Percentiles rank a stretch among this genome's conserved stretches.
These are phyloP conservation scores for Schizochytrium sp. DNA, from an alignment of 108 stramenopile species.

Conservation along the genomic window DNA sequence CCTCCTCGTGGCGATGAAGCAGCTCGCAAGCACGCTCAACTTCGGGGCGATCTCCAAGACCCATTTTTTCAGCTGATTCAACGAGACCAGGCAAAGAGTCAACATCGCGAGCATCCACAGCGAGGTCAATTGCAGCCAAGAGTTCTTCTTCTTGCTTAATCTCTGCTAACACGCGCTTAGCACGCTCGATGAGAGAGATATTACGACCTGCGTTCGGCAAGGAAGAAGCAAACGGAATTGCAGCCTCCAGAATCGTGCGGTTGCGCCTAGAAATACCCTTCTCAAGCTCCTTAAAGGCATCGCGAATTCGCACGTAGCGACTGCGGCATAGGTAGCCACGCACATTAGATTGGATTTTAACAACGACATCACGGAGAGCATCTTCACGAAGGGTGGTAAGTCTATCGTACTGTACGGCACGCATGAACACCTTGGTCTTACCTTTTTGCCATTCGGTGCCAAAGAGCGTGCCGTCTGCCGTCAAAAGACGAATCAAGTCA, in stretches of 20 bases:
- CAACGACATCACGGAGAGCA: constrained; percentile 64
- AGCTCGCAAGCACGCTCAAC: constrained; percentile 56
- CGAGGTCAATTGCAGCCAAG: background rate
- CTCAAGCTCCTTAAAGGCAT: constrained; percentile 67
- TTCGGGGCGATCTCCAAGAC: background rate
- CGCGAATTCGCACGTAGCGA: constrained; percentile 60
- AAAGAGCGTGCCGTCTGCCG: constrained; percentile 63
- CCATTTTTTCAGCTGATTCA: background rate
- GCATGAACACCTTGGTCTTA: constrained; percentile 79
- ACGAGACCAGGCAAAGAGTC: background rate
- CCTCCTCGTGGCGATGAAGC: constrained; percentile 60
- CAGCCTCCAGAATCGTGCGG: constrained; percentile 52
- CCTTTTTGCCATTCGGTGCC: constrained; percentile 70
- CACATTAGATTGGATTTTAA: constrained; percentile 44
- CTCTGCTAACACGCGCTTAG: constrained; percentile 36
- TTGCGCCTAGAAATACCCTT: constrained; percentile 68
- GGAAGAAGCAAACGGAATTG: constrained; percentile 57
- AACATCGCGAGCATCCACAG: constrained; percentile 31
- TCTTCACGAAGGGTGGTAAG: constrained; percentile 73
- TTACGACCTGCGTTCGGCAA: constrained; percentile 69
- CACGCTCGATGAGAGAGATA: constrained; percentile 64
- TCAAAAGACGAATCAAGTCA: constrained; percentile 66
- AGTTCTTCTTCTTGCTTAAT: constrained; percentile 49
- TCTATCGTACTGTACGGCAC: constrained; percentile 68
- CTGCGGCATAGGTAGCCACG: constrained; percentile 57